A percentile compares a stretch with the other conserved stretches of the same genome.
Conservation (phyloP, 495 filamentous ascomycete species). For the Bathelium albidoporum region DNA sequence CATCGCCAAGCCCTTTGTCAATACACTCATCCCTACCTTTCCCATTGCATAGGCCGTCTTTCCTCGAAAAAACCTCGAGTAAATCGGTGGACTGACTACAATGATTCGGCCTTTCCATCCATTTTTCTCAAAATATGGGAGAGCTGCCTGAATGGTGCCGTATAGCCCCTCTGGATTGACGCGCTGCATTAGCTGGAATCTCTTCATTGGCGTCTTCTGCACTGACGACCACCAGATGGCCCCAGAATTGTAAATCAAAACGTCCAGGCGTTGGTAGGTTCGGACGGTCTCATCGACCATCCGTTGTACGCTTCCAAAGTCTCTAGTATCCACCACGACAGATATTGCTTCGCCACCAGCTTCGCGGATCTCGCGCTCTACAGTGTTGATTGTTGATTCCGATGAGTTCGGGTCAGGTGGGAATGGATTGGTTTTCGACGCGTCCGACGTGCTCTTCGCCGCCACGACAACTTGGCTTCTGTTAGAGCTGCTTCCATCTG, state of each 20-base stretch:
- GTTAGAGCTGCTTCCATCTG: background rate
- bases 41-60: conserved; percentile 85
- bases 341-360: conserved; percentile 55
- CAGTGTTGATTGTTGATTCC: conserved; percentile 72
- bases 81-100: conserved; percentile 78
- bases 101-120: conserved; percentile 54
- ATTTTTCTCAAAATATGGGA: conserved; percentile 51
- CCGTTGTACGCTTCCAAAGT: conserved; percentile 49
- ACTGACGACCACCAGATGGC: conserved; percentile 82
- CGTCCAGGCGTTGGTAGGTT: conserved; percentile 56
- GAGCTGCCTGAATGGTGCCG: conserved; percentile 51
- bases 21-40: conserved; percentile 74
- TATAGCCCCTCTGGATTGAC: conserved; percentile 73
- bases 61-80: conserved; percentile 71
- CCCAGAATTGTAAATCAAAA: conserved; percentile 72
- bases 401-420: conserved; percentile 75
- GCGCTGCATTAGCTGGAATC: conserved; percentile 73
- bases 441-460: conserved; percentile 67
- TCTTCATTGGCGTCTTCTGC: conserved; percentile 60
- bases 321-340: conserved; percentile 60
- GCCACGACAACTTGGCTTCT: conserved; percentile 58
- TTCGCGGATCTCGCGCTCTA: conserved; percentile 65
- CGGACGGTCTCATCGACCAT: conserved; percentile 53
- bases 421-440: conserved; percentile 46
- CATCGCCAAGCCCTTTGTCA: conserved; percentile 75